Evolutionary conservation across 1,284 basidiomycete genomes (phyloP), one percentile per base, ranked within the genome.

Genomic region (Coniophora puteana): DNA sequence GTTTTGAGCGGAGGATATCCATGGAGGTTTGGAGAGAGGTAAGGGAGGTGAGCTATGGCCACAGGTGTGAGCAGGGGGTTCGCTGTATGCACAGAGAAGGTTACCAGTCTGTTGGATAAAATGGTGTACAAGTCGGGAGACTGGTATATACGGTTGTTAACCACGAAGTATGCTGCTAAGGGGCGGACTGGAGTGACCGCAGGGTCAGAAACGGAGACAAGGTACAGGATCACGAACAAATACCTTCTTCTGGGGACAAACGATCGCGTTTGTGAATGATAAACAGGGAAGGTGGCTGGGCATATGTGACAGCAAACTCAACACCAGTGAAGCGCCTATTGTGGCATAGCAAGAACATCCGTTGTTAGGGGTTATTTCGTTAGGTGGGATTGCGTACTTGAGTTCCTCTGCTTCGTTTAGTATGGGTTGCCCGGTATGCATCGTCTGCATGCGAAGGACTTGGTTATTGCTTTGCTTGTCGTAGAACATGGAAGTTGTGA

Each of bases 381-480:
- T 10, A 23, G 16, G 16, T n/a, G n/a, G n/a, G 14, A 20, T 11
- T 16, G 58, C 77, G 46, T 55, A 86, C 89, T 71, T 86, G 48
- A 93, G 76, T 58, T 91, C 86, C 47, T 87, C 84, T 11, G 81
- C 79, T 59, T 90, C 86, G 49, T 90, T 83, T 10, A 74, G 62
- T 41, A 84, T 65, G 2, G 82, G 77, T 33, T 78, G 68, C 17
- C 83, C 87, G 0, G 83, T 83, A 53, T 87, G 82, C 66, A 84
- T 83, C 0, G 87, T 91, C 62, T 93, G 89, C 89, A 93, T 93
- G 52, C 88, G 81, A 33, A 93, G 67, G 21, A 88, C 80, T 56
- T 91, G 86, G 58, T 93, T 93, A 61, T 86, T 92, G 61, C 88
- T 90, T 62, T 88, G 81, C 59, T 89, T 88, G 65, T 93, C 89